Evolutionary conservation across 202 grass and related monocot genomes (phyloP).

Genomic region (Hordeum pubiflorum): DNA sequence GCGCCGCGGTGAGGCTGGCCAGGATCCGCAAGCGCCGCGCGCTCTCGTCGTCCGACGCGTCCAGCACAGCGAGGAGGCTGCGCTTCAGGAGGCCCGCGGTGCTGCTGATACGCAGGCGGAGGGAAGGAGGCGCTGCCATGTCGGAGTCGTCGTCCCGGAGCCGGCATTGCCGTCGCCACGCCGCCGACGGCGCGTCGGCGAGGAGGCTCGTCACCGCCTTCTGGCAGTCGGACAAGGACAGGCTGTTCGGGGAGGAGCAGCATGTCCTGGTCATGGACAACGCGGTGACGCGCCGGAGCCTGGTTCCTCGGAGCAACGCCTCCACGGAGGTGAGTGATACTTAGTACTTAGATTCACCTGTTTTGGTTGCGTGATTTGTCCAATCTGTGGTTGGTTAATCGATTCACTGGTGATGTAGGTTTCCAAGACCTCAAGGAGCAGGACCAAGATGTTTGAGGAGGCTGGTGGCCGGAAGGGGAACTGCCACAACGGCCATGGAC

Average conservation of each 20-base stretch:
- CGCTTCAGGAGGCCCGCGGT: slow-evolving; percentile 34
- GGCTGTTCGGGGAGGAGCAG: slow-evolving; percentile 14
- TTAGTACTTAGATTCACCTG: background rate
- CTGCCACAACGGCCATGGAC: slow-evolving; percentile 7
- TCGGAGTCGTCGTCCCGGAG: slow-evolving; percentile 31
- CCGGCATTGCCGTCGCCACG: slow-evolving; percentile 30
- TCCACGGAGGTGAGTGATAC: slow-evolving; percentile 27
- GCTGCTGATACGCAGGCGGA: slow-evolving; percentile 24
- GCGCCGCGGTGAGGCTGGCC: background rate
- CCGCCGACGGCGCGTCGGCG: background rate
- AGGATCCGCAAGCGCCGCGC: slow-evolving; percentile 42
- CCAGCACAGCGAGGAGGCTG: slow-evolving; percentile 2
- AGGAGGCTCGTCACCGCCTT: slow-evolving; percentile 42
- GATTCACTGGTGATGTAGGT: background rate
- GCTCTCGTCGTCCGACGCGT: slow-evolving; percentile 40
- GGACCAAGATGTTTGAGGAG: slow-evolving; percentile 32
- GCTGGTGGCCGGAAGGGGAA: slow-evolving; percentile 29
- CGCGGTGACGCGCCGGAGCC: background rate
- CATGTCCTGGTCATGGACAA: background rate
- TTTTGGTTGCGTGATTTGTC: background rate
- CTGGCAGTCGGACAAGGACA: slow-evolving; percentile 43
- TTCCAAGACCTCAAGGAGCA: slow-evolving; percentile 34
- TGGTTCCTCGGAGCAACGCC: slow-evolving; percentile 25
- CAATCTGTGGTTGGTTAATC: background rate
- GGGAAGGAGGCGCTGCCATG: slow-evolving; percentile 16